These are phyloP conservation scores for Botryobasidium botryosum DNA, from an alignment of 768 basidiomycete species.

Conservation along the genomic window DNA sequence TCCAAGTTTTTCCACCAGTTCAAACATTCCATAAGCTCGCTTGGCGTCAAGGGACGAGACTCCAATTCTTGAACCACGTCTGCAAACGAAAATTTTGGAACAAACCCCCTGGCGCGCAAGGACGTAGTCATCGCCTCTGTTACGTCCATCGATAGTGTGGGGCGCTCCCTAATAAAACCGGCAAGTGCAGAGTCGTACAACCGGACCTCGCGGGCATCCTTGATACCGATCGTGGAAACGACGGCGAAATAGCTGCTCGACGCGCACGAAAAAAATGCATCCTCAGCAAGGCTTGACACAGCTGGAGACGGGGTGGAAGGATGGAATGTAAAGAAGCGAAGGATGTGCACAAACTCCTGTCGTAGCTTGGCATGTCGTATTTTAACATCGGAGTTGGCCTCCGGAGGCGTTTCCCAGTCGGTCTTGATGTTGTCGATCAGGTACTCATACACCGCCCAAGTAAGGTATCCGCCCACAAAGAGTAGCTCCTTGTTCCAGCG, in stretches of 20 bases:
- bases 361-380: conserved; percentile 31
- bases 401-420: conserved; percentile 38
- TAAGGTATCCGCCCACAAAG: conserved; percentile 65
- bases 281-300: conserved; percentile 53
- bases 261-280: conserved; percentile 60
- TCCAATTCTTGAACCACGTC: conserved; percentile 73
- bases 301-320: conserved; percentile 72
- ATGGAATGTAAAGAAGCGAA: conserved; percentile 83
- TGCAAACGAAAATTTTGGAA: conserved; percentile 60
- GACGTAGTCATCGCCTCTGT: conserved; percentile 43
- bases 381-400: background rate
- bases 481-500: conserved; percentile 82
- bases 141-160: too few relatives aligned
- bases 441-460: conserved; percentile 68
- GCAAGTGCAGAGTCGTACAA: conserved; percentile 51
- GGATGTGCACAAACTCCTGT: conserved; percentile 50
- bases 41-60: conserved; percentile 45
- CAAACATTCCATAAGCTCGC: conserved; percentile 66
- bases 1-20: too few relatives aligned
- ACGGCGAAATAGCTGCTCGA: conserved; percentile 39
- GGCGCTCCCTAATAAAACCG: too few relatives aligned
- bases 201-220: conserved; percentile 47
- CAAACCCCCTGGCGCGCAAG: conserved; percentile 43
- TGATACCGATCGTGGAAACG: conserved; percentile 59
- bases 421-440: conserved; percentile 46